Evolutionary conservation across 2,329 filamentous ascomycete species (phyloP).

Genomic region (Xylogone sp.): DNA sequence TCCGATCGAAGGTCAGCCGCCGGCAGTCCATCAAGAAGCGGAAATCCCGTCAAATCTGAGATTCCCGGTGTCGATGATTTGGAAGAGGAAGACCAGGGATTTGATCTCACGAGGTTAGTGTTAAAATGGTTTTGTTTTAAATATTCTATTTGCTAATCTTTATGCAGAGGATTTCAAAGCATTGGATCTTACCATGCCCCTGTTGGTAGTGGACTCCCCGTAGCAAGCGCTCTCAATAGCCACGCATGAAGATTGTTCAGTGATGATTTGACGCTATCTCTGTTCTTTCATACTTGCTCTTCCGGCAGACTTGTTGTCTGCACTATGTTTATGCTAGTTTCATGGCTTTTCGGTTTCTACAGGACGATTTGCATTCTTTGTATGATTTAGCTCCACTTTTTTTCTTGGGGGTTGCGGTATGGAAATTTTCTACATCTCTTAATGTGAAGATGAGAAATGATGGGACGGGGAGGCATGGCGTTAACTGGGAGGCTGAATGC

Average conservation of each 20-base stretch:
- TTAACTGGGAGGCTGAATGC: background rate
- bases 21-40: slow-evolving; percentile 23
- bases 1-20: slow-evolving; percentile 16
- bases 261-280: background rate
- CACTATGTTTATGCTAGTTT: background rate
- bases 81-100: slow-evolving; percentile 23
- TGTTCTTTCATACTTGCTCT: background rate
- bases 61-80: slow-evolving; percentile 19
- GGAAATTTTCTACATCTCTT: too few relatives aligned
- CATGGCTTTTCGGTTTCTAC: background rate
- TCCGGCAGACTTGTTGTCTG: background rate
- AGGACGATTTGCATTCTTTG: background rate
- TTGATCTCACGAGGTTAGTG: slow-evolving; percentile 27
- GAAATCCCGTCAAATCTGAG: slow-evolving; percentile 12
- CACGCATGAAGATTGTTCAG: background rate
- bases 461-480: background rate
- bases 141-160: slow-evolving; percentile 23
- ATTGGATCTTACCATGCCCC: slow-evolving; percentile 56
- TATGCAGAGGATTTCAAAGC: slow-evolving; percentile 53
- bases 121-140: background rate
- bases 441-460: background rate
- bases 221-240: slow-evolving; percentile 4
- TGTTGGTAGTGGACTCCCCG: slow-evolving; percentile 12
- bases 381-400: background rate
- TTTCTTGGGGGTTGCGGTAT: background rate